A percentile compares a stretch with the other conserved stretches of the same genome.
Conservation (phyloP, 768 basidiomycete species). For the Amanita subjunquillea region DNA sequence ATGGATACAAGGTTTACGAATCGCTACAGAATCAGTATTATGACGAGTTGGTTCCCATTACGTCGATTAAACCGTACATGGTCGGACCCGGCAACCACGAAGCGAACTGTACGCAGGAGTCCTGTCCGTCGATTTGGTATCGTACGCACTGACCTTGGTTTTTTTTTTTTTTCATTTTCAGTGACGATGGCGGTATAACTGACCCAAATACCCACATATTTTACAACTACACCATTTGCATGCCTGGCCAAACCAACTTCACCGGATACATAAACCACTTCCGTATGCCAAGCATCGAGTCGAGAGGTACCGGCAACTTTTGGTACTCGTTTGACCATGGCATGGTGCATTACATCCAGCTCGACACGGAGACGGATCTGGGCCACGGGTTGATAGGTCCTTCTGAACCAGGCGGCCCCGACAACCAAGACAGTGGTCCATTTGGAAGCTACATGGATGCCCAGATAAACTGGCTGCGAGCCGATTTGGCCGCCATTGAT, state of each 20-base stretch:
- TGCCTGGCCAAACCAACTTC: slow-evolving; percentile 14
- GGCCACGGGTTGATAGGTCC: slow-evolving; percentile 10
- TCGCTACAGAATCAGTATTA: slow-evolving; percentile 13
- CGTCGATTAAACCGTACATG: slow-evolving; percentile 13
- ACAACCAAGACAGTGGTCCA: slow-evolving; percentile 11
- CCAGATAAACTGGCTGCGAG: slow-evolving; percentile 12
- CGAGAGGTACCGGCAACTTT: slow-evolving; percentile 12
- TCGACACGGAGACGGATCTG: slow-evolving; percentile 14
- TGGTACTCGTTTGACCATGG: slow-evolving; percentile 15
- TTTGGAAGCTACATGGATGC: slow-evolving; percentile 11
- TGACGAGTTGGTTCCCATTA: slow-evolving; percentile 12
- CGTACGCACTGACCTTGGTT: not conserved
- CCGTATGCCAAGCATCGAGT: slow-evolving; percentile 12
- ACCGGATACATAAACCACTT: slow-evolving; percentile 12
- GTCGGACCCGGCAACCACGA: slow-evolving; percentile 15
- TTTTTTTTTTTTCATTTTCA: not conserved
- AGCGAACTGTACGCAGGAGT: slow-evolving; percentile 10
- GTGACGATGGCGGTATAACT: slow-evolving; percentile 9
- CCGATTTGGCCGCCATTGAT: slow-evolving; percentile 10
- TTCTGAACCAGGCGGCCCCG: slow-evolving; percentile 10
- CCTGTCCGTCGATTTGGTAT: not conserved
- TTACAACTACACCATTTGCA: slow-evolving; percentile 9
- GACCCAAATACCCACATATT: not conserved
- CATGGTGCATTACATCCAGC: slow-evolving; percentile 11
- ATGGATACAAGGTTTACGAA: slow-evolving; percentile 12